A percentile compares a stretch with the other conserved stretches of the same genome.
phyloP scores from a whole-genome alignment of 2,329 filamentous ascomycete species.

The Fusarium piperis region DNA sequence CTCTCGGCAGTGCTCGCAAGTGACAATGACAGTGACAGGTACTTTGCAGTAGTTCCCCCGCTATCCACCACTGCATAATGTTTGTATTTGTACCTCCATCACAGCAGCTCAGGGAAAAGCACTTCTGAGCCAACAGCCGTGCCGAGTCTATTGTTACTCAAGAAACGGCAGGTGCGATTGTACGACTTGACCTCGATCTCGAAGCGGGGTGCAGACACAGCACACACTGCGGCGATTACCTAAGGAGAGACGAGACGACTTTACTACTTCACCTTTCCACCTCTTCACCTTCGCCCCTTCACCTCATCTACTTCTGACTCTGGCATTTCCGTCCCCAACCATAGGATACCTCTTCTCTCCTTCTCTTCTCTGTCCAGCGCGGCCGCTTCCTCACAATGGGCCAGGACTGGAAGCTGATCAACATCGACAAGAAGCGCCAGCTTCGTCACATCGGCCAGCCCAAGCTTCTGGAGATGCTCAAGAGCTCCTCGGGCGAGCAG shows the following conservation, averaged over 20 bases:
- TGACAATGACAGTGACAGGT: not conserved
- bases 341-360: not conserved
- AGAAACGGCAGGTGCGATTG: not conserved
- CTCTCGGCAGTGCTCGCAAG: not conserved
- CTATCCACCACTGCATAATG: not conserved
- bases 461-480: not conserved
- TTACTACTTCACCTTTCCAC: not conserved
- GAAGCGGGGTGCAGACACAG: not conserved
- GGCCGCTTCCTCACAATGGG: not conserved
- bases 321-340: not conserved
- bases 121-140: not conserved
- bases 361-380: not conserved
- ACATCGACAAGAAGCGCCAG: slow-evolving; percentile 4
- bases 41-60: not conserved
- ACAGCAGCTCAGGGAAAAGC: not conserved
- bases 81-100: not conserved
- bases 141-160: not conserved
- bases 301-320: not conserved
- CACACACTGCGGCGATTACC: not conserved
- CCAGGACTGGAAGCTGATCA: slow-evolving; percentile 12
- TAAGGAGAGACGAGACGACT: not conserved
- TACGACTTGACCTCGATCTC: not conserved
- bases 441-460: not conserved
- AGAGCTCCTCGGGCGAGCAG: not conserved
- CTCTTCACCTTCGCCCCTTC: not conserved